Percentiles rank a stretch among this genome's conserved stretches.
These are phyloP conservation scores for Candida patagonica DNA, from an alignment of 805 yeast species.

Conservation along the genomic window DNA sequence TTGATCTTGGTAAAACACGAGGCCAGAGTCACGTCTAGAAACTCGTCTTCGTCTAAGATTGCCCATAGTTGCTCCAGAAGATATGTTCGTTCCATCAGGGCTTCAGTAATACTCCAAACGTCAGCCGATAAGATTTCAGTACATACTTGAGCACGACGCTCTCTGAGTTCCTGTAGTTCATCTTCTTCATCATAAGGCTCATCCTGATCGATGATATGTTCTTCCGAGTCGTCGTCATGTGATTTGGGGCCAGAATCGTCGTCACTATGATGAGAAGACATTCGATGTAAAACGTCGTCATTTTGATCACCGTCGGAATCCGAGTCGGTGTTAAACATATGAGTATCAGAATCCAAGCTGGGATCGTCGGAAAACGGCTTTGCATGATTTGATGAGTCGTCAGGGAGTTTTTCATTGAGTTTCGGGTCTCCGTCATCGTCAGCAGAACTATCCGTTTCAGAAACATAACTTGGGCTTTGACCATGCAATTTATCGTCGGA, in stretches of 20 bases:
- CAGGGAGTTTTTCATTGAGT: neutral
- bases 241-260: conserved; percentile 10
- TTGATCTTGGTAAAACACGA: conserved; percentile 87
- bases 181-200: conserved; percentile 17
- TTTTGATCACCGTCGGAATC: conserved; percentile 5
- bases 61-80: conserved; percentile 71
- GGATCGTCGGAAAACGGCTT: too few species aligned
- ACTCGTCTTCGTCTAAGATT: conserved; percentile 57
- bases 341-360: neutral
- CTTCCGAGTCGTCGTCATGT: conserved; percentile 18
- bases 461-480: neutral
- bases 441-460: neutral
- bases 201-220: conserved; percentile 19
- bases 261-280: neutral
- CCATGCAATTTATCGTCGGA: neutral
- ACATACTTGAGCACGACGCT: conserved; percentile 51
- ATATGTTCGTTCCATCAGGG: conserved; percentile 66
- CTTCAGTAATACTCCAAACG: conserved; percentile 88
- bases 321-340: neutral
- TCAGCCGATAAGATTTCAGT: conserved; percentile 87
- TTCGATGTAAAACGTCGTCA: neutral
- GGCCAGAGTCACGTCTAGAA: conserved; percentile 66
- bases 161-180: conserved; percentile 20
- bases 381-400: neutral
- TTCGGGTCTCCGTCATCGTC: neutral